Conservation (phyloP, 2,329 filamentous ascomycete genomes). For the Pseudogymnoascus pannorum region DNA sequence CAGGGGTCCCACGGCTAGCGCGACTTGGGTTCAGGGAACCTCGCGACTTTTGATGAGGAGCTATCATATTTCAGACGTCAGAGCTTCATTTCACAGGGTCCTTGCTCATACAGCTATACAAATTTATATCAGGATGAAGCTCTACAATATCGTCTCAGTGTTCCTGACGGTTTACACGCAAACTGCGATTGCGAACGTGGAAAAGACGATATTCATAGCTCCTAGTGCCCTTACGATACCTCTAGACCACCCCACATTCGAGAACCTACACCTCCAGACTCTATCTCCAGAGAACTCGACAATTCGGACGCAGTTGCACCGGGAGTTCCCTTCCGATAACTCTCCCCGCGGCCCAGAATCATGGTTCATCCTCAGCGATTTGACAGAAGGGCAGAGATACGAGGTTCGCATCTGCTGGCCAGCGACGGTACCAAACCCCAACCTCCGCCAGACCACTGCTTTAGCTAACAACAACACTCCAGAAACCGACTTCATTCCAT, state of each 20-base stretch:
- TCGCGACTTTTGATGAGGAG: conserved; percentile 4
- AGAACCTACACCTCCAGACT: conserved; percentile 55
- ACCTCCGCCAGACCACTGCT: not conserved
- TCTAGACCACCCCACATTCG: conserved; percentile 46
- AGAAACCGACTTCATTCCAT: conserved; percentile 83
- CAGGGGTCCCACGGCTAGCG: conserved; percentile 5
- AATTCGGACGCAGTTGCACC: conserved; percentile 56
- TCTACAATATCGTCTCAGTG: conserved; percentile 17
- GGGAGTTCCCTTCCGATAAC: conserved; percentile 55
- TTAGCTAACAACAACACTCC: conserved; percentile 13
- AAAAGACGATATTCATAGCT: conserved; percentile 83
- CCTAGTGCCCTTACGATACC: conserved; percentile 53
- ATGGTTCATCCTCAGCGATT: conserved; percentile 70
- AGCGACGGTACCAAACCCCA: conserved; percentile 53
- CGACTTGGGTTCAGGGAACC: conserved; percentile 1
- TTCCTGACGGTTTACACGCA: conserved; percentile 13
- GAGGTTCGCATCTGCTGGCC: conserved; percentile 92
- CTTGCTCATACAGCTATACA: not conserved
- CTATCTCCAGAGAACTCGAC: conserved; percentile 51
- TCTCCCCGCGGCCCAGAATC: conserved; percentile 52
- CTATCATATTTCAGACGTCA: conserved; percentile 1
- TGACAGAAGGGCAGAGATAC: conserved; percentile 70
- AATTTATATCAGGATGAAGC: conserved; percentile 12
- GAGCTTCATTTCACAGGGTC: conserved; percentile 3
- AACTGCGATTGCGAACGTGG: conserved; percentile 61